A percentile compares a stretch with the other conserved stretches of the same genome.
phyloP scores from a whole-genome alignment of 2,329 filamentous ascomycete genomes.

The Arthrobotrys iridis region DNA sequence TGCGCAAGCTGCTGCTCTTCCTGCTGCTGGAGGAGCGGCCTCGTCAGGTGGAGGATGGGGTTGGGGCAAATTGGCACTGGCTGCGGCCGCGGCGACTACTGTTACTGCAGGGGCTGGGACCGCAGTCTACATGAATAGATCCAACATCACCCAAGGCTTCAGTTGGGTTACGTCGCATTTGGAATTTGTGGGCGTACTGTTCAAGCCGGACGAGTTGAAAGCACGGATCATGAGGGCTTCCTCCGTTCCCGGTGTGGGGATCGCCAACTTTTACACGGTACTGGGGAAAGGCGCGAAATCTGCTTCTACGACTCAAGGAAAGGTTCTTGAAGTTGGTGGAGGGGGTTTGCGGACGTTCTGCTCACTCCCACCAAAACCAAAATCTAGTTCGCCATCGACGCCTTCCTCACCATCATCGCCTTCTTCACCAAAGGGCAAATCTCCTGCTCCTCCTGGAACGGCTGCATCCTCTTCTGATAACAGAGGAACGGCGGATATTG shows the following conservation, averaged over 20 bases:
- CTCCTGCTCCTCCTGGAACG: neutral
- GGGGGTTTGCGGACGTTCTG: conserved; percentile 86
- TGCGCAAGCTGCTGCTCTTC: conserved; percentile 64
- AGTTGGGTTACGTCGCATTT: conserved; percentile 89
- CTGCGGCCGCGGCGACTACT: conserved; percentile 81
- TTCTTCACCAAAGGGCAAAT: neutral
- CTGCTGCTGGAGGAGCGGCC: conserved; percentile 59
- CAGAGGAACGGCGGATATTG: conserved; percentile 57
- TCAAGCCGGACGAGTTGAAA: conserved; percentile 82
- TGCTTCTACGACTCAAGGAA: conserved; percentile 64
- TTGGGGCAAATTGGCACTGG: conserved; percentile 81
- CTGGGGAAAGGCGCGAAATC: conserved; percentile 75
- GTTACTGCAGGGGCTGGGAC: conserved; percentile 83
- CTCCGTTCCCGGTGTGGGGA: conserved; percentile 75
- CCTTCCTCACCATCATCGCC: conserved; percentile 8
- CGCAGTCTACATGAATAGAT: conserved; percentile 85
- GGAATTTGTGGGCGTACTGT: conserved; percentile 90
- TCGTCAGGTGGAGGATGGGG: conserved; percentile 70
- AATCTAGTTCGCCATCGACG: conserved; percentile 3
- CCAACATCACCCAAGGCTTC: conserved; percentile 79
- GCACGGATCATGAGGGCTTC: conserved; percentile 75
- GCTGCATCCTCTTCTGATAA: conserved; percentile 21
- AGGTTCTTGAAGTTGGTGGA: conserved; percentile 68
- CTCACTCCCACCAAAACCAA: conserved; percentile 73
- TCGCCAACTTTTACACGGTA: conserved; percentile 86